Evolutionary conservation across 495 filamentous ascomycete species (phyloP).

Genomic region (Aspergillus heteromorphus): DNA sequence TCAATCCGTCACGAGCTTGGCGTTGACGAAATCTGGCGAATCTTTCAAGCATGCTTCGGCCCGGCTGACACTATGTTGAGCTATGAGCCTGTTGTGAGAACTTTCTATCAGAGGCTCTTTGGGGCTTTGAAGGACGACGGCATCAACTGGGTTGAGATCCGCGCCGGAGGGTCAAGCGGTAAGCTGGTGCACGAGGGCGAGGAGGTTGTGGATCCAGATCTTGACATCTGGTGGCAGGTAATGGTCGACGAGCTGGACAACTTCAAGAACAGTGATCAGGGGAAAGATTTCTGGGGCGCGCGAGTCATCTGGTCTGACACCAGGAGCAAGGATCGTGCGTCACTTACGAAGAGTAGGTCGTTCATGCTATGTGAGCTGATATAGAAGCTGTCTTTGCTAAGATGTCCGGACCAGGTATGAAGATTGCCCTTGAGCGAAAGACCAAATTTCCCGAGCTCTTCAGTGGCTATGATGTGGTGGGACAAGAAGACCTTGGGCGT

Average conservation of each 20-base stretch:
- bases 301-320: conserved; percentile 15
- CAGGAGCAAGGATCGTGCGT: conserved; percentile 3
- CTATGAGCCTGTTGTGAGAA: conserved; percentile 14
- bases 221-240: conserved; percentile 12
- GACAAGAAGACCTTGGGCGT: conserved; percentile 20
- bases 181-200: conserved; percentile 11
- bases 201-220: conserved; percentile 8
- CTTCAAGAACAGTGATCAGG: conserved; percentile 8
- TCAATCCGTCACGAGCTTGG: conserved; percentile 13
- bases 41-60: conserved; percentile 8
- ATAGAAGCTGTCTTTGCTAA: not conserved
- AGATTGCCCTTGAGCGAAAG: conserved; percentile 11
- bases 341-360: conserved; percentile 1
- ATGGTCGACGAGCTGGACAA: conserved; percentile 11
- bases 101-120: conserved; percentile 11
- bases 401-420: conserved; percentile 5
- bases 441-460: conserved; percentile 15
- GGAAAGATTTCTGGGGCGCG: conserved; percentile 14
- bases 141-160: conserved; percentile 17
- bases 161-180: conserved; percentile 1
- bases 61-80: conserved; percentile 1
- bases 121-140: conserved; percentile 1
- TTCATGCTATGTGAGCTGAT: not conserved
- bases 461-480: conserved; percentile 17
- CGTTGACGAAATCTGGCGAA: conserved; percentile 14